These are phyloP conservation scores for Amauroascus niger DNA, from an alignment of 2,329 filamentous ascomycete genomes.

Conservation along the genomic window DNA sequence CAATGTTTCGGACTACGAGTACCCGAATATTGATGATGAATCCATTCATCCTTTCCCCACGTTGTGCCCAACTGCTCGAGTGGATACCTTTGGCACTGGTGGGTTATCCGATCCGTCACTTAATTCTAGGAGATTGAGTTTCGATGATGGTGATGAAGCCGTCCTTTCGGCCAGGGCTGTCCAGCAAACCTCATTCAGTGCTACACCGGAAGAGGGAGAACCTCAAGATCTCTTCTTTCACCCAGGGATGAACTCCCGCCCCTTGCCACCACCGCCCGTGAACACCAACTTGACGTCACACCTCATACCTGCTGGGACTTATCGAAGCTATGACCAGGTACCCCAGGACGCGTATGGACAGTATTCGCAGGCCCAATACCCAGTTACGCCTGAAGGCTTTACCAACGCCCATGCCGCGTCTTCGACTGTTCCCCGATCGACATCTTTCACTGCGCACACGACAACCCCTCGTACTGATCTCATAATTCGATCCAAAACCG, in stretches of 20 bases:
- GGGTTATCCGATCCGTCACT: conserved; percentile 67
- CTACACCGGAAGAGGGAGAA: conserved; percentile 60
- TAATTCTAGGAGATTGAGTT: conserved; percentile 62
- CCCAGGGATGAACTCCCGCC: conserved; percentile 58
- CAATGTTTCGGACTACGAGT: conserved; percentile 29
- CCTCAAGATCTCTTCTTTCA: conserved; percentile 92
- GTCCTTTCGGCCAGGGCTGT: conserved; percentile 47
- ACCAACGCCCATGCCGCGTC: conserved; percentile 38
- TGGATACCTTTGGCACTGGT: conserved; percentile 85
- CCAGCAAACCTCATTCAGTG: conserved; percentile 43
- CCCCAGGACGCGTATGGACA: conserved; percentile 30
- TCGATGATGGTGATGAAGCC: conserved; percentile 82
- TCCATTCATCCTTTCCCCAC: conserved; percentile 49
- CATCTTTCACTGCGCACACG: conserved; percentile 73
- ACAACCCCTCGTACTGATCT: conserved; percentile 62
- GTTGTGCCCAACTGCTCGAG: conserved; percentile 53
- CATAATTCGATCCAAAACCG: conserved; percentile 86
- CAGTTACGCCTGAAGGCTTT: conserved; percentile 43
- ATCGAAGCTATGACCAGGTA: conserved; percentile 43
- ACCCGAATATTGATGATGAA: conserved; percentile 39
- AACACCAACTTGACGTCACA: conserved; percentile 40
- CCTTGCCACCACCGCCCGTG: conserved; percentile 53
- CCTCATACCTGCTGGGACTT: conserved; percentile 49
- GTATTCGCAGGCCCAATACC: conserved; percentile 31
- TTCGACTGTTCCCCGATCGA: conserved; percentile 56